These are phyloP conservation scores for Fusarium verticillioides DNA, from an alignment of 2,329 filamentous ascomycete species.

Conservation along the genomic window DNA sequence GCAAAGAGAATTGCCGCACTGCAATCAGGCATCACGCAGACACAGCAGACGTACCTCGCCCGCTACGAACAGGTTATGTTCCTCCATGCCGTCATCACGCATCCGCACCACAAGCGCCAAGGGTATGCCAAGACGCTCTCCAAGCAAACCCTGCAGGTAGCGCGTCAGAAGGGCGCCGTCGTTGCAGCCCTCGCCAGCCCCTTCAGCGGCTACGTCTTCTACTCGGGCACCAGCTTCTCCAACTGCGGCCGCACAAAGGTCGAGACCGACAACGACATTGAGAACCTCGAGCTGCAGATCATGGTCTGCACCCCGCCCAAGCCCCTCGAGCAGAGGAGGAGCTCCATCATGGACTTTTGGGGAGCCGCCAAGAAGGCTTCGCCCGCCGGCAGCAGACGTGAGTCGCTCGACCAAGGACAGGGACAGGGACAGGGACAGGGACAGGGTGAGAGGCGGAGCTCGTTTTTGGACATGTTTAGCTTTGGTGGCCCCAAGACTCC, in stretches of 20 bases:
- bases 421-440: not conserved
- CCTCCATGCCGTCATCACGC: slow-evolving; percentile 39
- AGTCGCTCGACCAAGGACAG: slow-evolving; percentile 25
- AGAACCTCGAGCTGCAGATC: slow-evolving; percentile 34
- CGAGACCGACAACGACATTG: slow-evolving; percentile 27
- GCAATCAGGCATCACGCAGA: slow-evolving; percentile 28
- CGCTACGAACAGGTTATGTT: slow-evolving; percentile 30
- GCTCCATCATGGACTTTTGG: slow-evolving; percentile 34
- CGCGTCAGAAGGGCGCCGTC: slow-evolving; percentile 28
- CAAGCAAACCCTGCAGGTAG: slow-evolving; percentile 30
- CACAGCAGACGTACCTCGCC: slow-evolving; percentile 34
- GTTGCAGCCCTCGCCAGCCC: slow-evolving; percentile 27
- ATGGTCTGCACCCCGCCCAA: slow-evolving; percentile 31
- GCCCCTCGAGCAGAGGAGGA: slow-evolving; percentile 25
- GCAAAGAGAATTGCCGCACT: slow-evolving; percentile 27
- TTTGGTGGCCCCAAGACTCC: slow-evolving; percentile 25
- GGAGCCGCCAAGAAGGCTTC: slow-evolving; percentile 11
- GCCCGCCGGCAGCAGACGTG: slow-evolving; percentile 14
- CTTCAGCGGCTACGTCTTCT: slow-evolving; percentile 38
- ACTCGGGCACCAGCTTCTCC: slow-evolving; percentile 34
- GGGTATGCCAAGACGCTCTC: slow-evolving; percentile 35
- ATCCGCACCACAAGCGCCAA: slow-evolving; percentile 35
- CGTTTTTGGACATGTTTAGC: slow-evolving; percentile 30
- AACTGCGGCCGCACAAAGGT: slow-evolving; percentile 36
- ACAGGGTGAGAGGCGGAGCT: slow-evolving; percentile 23